Percentiles rank a stretch among this genome's conserved stretches.
phyloP scores from a whole-genome alignment of 306 rosid genomes.

The Spatholobus suberectus region DNA sequence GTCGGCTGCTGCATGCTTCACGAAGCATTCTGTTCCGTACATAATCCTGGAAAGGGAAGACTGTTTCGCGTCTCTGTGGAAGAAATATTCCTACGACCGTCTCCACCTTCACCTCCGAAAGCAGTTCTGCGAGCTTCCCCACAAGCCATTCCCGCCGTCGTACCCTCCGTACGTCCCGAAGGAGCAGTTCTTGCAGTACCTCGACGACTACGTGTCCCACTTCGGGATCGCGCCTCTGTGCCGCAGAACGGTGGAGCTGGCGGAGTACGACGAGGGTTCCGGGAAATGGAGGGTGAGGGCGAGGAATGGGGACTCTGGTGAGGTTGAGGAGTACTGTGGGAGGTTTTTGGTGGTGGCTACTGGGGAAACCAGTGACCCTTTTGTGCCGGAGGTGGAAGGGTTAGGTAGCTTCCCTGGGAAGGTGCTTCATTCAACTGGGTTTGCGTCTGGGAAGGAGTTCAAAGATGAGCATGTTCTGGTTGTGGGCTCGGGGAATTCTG shows the following conservation, averaged over 20 bases:
- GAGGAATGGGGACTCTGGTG: neutral
- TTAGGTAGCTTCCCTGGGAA: constrained; percentile 55
- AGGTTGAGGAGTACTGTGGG: constrained; percentile 52
- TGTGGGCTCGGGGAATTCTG: constrained; percentile 85
- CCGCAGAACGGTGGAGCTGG: constrained; percentile 49
- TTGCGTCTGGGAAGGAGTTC: constrained; percentile 53
- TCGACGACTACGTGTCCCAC: constrained; percentile 62
- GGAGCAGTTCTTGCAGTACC: constrained; percentile 50
- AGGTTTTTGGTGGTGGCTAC: constrained; percentile 73
- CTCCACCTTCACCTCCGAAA: constrained; percentile 73
- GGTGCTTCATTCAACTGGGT: constrained; percentile 66
- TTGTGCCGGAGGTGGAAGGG: constrained; percentile 59
- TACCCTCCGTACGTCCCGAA: constrained; percentile 59
- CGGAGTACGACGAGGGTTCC: constrained; percentile 37
- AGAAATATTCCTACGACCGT: constrained; percentile 76
- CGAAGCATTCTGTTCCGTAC: constrained; percentile 50
- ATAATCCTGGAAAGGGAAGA: constrained; percentile 68
- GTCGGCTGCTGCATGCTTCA: constrained; percentile 57
- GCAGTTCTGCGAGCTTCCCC: constrained; percentile 66
- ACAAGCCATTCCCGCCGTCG: constrained; percentile 52
- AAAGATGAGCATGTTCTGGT: constrained; percentile 62
- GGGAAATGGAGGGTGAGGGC: constrained; percentile 61
- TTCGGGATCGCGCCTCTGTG: constrained; percentile 62
- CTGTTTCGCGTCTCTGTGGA: constrained; percentile 70
- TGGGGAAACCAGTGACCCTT: constrained; percentile 60